Conservation (phyloP, 805 yeast species). For the Hanseniaspora thailandica region DNA sequence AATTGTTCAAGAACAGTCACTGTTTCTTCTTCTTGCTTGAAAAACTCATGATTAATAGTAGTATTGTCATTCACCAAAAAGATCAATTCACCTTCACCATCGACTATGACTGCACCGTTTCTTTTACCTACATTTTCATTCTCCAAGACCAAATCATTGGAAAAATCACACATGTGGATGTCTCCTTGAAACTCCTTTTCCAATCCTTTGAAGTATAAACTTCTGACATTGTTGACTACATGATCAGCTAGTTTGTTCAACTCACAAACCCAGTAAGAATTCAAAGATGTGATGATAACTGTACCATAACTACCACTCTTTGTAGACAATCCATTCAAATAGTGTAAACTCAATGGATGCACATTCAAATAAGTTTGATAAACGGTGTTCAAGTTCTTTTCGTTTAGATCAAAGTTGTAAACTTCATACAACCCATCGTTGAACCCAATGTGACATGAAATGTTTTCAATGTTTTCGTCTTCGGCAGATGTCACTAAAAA, state of each 20-base stretch:
- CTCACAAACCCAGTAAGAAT: neutral
- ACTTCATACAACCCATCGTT: slow-evolving; percentile 9
- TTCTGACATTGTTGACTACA: neutral
- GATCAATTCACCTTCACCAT: neutral
- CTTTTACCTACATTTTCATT: neutral
- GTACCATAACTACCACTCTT: neutral
- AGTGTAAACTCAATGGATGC: neutral
- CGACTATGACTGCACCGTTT: neutral
- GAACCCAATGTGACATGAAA: slow-evolving; percentile 7
- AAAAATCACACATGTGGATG: neutral
- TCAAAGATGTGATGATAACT: neutral
- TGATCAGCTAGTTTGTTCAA: neutral
- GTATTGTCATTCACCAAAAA: neutral
- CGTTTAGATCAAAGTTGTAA: neutral
- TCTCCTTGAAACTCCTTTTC: neutral
- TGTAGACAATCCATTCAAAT: neutral
- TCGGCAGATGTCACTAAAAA: neutral
- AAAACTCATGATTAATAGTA: neutral
- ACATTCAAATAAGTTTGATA: neutral
- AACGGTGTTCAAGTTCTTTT: neutral
- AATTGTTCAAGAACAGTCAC: neutral
- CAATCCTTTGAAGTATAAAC: neutral
- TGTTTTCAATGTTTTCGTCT: neutral
- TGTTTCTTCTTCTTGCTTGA: neutral
- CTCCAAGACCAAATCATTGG: slow-evolving; percentile 7